phyloP scores from a whole-genome alignment of 1,139 yeast genomes.

The Scheffersomyces quercinus region DNA sequence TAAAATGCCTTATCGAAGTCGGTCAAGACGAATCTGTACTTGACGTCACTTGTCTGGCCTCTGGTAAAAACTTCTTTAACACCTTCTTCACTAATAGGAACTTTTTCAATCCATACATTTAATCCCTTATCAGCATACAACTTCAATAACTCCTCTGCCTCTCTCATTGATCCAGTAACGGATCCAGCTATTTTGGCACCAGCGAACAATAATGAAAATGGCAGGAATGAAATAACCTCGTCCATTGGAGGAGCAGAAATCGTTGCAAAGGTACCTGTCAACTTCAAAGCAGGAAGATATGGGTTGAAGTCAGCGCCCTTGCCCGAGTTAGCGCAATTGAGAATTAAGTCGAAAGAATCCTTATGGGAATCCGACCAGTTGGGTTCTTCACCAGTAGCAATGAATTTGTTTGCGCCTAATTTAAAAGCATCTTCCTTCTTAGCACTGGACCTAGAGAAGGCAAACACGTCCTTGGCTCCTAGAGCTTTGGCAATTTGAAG shows the following conservation, averaged over 20 bases:
- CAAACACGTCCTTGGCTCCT: constrained; percentile 54
- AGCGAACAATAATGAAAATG: constrained; percentile 44
- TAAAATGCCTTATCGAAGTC: too few species aligned
- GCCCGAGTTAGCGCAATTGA: constrained; percentile 51
- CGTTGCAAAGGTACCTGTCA: constrained; percentile 24
- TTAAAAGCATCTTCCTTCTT: constrained; percentile 53
- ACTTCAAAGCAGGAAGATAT: constrained; percentile 23
- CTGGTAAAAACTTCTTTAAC: constrained; percentile 52
- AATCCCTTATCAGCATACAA: constrained; percentile 53
- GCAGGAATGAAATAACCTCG: constrained; percentile 38
- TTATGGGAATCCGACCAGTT: constrained; percentile 34
- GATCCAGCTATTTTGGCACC: constrained; percentile 48
- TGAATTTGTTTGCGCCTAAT: constrained; percentile 54
- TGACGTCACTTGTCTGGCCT: constrained; percentile 55
- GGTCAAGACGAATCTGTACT: constrained; percentile 63
- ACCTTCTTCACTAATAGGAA: constrained; percentile 53
- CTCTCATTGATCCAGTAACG: constrained; percentile 52
- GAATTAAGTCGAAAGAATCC: constrained; percentile 44
- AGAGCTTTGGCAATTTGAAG: constrained; percentile 56
- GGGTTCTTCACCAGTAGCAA: constrained; percentile 45
- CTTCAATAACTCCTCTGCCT: constrained; percentile 55
- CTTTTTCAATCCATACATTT: constrained; percentile 60
- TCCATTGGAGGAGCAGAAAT: constrained; percentile 25
- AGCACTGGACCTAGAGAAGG: constrained; percentile 49
- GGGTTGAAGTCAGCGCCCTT: constrained; percentile 24